Evolutionary conservation across 768 basidiomycete species (phyloP).

Genomic region (Calocybe cyanea): DNA sequence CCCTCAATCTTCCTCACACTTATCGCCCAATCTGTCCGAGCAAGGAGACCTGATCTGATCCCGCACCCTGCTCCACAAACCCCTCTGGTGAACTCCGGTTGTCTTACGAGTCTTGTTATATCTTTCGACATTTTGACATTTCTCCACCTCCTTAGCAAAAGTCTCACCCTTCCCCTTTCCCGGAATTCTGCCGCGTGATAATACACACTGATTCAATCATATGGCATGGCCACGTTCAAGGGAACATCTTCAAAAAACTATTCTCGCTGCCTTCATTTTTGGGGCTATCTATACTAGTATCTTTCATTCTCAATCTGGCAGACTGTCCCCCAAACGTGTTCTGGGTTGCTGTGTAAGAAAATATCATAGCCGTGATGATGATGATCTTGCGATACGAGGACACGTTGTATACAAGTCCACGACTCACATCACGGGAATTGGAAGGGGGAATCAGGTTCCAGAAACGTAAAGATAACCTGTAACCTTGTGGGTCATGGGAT

Average conservation of each 20-base stretch:
- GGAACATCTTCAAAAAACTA: neutral
- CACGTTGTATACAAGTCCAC: neutral
- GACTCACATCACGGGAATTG: slow-evolving; percentile 8
- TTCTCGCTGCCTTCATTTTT: neutral
- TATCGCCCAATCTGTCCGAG: too few species aligned
- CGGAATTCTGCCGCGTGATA: neutral
- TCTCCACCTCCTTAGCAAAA: neutral
- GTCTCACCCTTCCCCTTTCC: neutral
- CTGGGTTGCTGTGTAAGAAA: slow-evolving; percentile 3
- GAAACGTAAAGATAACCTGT: slow-evolving; percentile 11
- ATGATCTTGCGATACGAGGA: slow-evolving; percentile 5
- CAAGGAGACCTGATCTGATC: slow-evolving; percentile 4
- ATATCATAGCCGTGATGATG: slow-evolving; percentile 5
- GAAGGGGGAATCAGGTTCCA: slow-evolving; percentile 7
- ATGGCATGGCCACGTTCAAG: slow-evolving; percentile 5
- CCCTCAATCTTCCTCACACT: neutral
- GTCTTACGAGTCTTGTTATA: slow-evolving; percentile 1
- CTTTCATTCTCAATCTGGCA: neutral
- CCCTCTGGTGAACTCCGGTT: slow-evolving; percentile 4
- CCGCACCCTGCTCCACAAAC: neutral
- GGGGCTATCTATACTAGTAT: slow-evolving; percentile 1
- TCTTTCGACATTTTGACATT: neutral
- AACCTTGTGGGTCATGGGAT: slow-evolving; percentile 12
- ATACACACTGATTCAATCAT: too few species aligned
- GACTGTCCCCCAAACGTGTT: slow-evolving; percentile 1